Base-by-base conservation (phyloP, 2,329 filamentous ascomycete genomes). In the Talaromyces atroroseus region DNA sequence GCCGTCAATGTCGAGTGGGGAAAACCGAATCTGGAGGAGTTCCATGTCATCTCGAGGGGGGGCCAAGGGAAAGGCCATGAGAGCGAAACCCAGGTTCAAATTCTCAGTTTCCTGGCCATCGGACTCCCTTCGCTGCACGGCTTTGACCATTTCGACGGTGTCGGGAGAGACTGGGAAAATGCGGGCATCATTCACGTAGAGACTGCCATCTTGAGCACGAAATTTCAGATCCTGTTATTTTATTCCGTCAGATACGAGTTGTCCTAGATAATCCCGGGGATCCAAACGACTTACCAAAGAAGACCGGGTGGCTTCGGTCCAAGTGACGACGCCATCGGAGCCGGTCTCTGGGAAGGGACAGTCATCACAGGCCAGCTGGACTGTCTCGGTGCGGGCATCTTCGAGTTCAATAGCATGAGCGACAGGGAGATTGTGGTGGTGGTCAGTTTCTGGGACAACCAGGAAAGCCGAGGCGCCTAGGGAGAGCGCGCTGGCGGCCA, bases 1-100 rank as follows among this genome's bases (percentile, higher is more conserved):
- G 26, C 68, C 65, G 44, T 72, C 70, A 18, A 78, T 63, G 54
- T 75, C 74, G 26, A 78, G 68, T 36, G 77, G 68, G n/a, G 75
- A 77, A 62, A 78, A 75, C 40, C 73, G 70, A 57, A 77, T 62
- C 11, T 69, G 65, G 2, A 73, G 60, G 23, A 77, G 60, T 8
- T 73, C 68, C 45, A 66, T 62, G 7, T 62, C 66, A 23, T 73
- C 68, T 8, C 63, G 57, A 16, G 68, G 61, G 12, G 64, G 59
- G 20, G 65, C 59, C 44, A 65, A 52, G 21, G 72, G 66, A 58
- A 73, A 65, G 42, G 71, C 63, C 60, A 77, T 74, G 23, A 76
- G 65, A 24, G 74, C 73, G 60, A 76, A 77, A 48, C 75, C 75
- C 52, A 77, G 60, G 11, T 67, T 62, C 46, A 77, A 62, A 1